Evolutionary conservation across 805 yeast genomes (phyloP).

Genomic region (Hanseniaspora jakobsenii): DNA sequence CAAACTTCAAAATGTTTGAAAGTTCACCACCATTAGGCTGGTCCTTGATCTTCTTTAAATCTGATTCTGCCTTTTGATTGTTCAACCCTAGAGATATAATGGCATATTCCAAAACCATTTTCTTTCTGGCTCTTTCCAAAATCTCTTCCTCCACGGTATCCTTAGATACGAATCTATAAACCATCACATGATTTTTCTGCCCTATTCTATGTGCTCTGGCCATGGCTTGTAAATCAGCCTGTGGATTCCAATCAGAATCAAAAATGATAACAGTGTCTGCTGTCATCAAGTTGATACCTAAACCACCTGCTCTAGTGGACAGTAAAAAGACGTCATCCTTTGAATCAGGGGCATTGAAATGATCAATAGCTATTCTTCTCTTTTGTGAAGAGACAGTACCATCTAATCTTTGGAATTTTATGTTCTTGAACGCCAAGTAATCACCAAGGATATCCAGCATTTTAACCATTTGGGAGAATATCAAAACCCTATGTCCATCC

Average conservation of each 20-base stretch:
- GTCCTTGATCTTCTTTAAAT: conserved; percentile 37
- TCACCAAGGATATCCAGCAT: conserved; percentile 93
- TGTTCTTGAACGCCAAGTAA: conserved; percentile 75
- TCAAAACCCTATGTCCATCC: conserved; percentile 92
- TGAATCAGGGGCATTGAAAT: conserved; percentile 86
- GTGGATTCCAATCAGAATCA: conserved; percentile 99
- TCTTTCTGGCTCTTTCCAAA: conserved; percentile 88
- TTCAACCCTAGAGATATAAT: conserved; percentile 83
- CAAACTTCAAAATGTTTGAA: conserved; percentile 87
- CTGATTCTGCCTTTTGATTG: conserved; percentile 28
- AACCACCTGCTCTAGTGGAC: conserved; percentile 96
- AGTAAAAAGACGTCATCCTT: conserved; percentile 81
- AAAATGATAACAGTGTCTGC: conserved; percentile 97
- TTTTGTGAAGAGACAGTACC: conserved; percentile 94
- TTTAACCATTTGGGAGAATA: conserved; percentile 94
- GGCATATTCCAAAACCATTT: conserved; percentile 97
- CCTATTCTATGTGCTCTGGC: conserved; percentile 99
- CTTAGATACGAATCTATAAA: conserved; percentile 91
- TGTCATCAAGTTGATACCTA: conserved; percentile 96
- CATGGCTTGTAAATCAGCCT: conserved; percentile 98
- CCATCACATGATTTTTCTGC: conserved; percentile 97
- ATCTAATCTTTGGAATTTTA: conserved; percentile 81
- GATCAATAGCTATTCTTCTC: conserved; percentile 89
- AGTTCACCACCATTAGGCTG: conserved; percentile 81
- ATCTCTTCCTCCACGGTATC: conserved; percentile 98